Evolutionary conservation across 257 asterid genomes (phyloP).

Genomic region (Solanum tacnaense): DNA sequence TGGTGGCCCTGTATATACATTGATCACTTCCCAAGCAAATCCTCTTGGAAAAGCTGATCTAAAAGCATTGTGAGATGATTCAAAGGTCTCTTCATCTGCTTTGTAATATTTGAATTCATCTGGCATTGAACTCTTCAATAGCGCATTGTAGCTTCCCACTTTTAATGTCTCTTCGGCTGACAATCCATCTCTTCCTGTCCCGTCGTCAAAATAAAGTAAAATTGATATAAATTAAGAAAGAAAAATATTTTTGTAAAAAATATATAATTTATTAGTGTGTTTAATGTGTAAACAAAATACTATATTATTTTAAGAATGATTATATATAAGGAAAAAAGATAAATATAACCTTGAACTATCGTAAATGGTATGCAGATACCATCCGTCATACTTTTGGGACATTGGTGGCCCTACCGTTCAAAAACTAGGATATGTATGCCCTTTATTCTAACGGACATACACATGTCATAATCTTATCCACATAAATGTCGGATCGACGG

Average conservation of each 20-base stretch:
- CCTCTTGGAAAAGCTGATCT: slow-evolving; percentile 75
- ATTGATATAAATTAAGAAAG: background rate
- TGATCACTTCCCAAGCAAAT: slow-evolving; percentile 77
- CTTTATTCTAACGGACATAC: too few species aligned
- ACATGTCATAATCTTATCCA: too few species aligned
- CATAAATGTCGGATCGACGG: too few species aligned
- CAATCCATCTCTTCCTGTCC: slow-evolving; percentile 53
- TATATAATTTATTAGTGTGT: background rate
- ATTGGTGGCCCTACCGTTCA: too few species aligned
- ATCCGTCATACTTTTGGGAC: too few species aligned
- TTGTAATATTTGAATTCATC: slow-evolving; percentile 65
- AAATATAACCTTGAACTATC: too few species aligned
- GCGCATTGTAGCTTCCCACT: slow-evolving; percentile 70
- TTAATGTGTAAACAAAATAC: background rate
- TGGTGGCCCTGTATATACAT: slow-evolving; percentile 73
- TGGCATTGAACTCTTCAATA: slow-evolving; percentile 75
- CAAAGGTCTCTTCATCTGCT: slow-evolving; percentile 74
- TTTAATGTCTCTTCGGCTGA: slow-evolving; percentile 60
- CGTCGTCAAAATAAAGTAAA: background rate
- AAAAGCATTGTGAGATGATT: slow-evolving; percentile 65
- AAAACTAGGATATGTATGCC: too few species aligned
- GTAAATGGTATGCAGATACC: too few species aligned
- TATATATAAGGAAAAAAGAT: too few species aligned
- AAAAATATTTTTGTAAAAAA: background rate
- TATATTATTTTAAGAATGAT: background rate